A percentile compares a stretch with the other conserved stretches of the same genome.
These are phyloP conservation scores for Leptomonas seymouri DNA, from an alignment of 208 protist genomes.

Conservation along the genomic window DNA sequence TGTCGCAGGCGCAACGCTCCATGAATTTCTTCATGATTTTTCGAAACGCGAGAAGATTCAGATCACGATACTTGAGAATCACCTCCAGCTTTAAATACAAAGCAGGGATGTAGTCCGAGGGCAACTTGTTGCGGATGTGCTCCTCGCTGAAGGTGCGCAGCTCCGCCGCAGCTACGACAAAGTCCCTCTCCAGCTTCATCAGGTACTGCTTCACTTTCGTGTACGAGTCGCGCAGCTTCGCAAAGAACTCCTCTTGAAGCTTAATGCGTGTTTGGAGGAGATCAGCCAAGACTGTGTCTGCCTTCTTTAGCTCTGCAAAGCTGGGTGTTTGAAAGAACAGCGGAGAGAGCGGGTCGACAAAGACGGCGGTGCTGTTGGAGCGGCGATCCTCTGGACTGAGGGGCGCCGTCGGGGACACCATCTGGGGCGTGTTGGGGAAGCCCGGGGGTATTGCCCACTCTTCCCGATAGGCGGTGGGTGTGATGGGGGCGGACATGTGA, in stretches of 20 bases:
- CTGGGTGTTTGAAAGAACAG: conserved; percentile 20
- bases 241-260: conserved; percentile 67
- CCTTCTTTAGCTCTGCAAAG: conserved; percentile 21
- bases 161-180: conserved; percentile 38
- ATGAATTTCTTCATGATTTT: conserved; percentile 86
- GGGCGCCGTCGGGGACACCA: not conserved
- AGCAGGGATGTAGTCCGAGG: conserved; percentile 55
- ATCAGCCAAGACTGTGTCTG: conserved; percentile 26
- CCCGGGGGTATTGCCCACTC: not conserved
- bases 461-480: conserved; percentile 5
- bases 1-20: conserved; percentile 76
- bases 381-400: conserved; percentile 5
- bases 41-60: conserved; percentile 78
- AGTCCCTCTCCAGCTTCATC: conserved; percentile 46
- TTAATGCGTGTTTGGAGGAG: conserved; percentile 36
- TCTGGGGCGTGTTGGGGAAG: not conserved
- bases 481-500: conserved; percentile 18
- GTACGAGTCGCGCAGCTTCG: conserved; percentile 62
- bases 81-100: conserved; percentile 70
- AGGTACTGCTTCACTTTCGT: conserved; percentile 63
- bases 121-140: conserved; percentile 48
- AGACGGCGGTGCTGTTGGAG: conserved; percentile 10
- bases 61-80: conserved; percentile 66
- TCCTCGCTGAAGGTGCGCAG: conserved; percentile 61
- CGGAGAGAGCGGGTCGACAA: conserved; percentile 22